Percentiles rank a stretch among this genome's conserved stretches.
phyloP scores from a whole-genome alignment of 164 flowering plant genomes.

The Stephania cephalantha region DNA sequence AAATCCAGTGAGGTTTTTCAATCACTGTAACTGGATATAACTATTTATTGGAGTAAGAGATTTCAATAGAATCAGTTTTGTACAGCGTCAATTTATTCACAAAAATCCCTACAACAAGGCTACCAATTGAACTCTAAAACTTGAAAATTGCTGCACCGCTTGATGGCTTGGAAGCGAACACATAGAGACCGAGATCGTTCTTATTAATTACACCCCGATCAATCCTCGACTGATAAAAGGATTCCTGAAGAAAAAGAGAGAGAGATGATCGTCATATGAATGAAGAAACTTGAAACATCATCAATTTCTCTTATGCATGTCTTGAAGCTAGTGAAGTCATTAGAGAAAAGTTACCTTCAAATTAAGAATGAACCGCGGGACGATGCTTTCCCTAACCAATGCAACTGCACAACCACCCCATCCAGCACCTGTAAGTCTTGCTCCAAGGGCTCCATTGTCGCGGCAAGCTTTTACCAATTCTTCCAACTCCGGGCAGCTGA shows the following conservation, averaged over 20 bases:
- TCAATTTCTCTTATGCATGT: neutral
- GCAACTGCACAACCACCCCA: constrained; percentile 99
- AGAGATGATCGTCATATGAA: neutral
- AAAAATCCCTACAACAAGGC: neutral
- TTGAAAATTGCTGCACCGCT: constrained; percentile 89
- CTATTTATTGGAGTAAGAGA: too few species aligned
- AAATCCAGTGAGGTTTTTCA: too few species aligned
- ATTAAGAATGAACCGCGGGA: constrained; percentile 59
- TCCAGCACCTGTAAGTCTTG: constrained; percentile 99
- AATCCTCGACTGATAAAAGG: constrained; percentile 64
- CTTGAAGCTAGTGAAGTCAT: neutral
- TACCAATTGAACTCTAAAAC: constrained; percentile 22
- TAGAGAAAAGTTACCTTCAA: constrained; percentile 45
- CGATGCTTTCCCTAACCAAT: constrained; percentile 65
- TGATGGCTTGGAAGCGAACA: constrained; percentile 94
- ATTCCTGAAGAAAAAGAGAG: constrained; percentile 38
- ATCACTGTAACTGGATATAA: too few species aligned
- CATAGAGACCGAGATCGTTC: constrained; percentile 66
- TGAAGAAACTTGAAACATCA: neutral
- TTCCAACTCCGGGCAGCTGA: constrained; percentile 92
- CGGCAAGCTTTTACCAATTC: constrained; percentile 73
- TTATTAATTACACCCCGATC: constrained; percentile 55
- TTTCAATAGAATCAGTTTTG: neutral
- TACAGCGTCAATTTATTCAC: neutral
- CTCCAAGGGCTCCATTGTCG: constrained; percentile 81